Conservation (phyloP, 331 rosid genomes). For the Dryas integrifolia region DNA sequence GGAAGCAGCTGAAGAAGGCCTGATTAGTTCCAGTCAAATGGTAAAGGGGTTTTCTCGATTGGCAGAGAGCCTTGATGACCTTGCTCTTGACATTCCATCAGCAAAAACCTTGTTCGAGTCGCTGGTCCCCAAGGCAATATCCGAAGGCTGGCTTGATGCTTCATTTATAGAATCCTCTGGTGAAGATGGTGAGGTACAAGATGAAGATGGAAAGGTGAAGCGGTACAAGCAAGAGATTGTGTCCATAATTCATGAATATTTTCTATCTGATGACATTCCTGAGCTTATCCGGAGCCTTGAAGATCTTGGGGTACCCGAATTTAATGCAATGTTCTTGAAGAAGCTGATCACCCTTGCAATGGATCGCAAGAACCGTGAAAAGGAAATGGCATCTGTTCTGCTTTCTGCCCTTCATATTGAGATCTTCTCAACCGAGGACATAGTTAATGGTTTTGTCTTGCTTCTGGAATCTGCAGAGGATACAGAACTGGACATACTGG, state of each 20-base stretch:
- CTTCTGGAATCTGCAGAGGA: slow-evolving; percentile 94
- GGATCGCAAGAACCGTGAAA: slow-evolving; percentile 96
- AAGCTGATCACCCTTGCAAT: slow-evolving; percentile 85
- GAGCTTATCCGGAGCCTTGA: slow-evolving; percentile 87
- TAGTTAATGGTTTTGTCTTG: slow-evolving; percentile 77
- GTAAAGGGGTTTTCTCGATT: slow-evolving; percentile 86
- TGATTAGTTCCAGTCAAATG: slow-evolving; percentile 96
- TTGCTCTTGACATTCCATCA: slow-evolving; percentile 92
- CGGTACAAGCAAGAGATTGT: slow-evolving; percentile 79
- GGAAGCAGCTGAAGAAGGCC: slow-evolving; percentile 97
- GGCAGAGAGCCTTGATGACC: slow-evolving; percentile 94
- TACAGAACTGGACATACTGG: slow-evolving; percentile 85
- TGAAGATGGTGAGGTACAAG: slow-evolving; percentile 56
- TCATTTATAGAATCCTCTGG: slow-evolving; percentile 52
- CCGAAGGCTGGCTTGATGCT: slow-evolving; percentile 94
- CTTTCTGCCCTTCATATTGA: slow-evolving; percentile 95
- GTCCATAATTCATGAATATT: slow-evolving; percentile 86
- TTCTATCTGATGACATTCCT: slow-evolving; percentile 92
- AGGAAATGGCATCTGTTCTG: slow-evolving; percentile 99
- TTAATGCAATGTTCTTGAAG: slow-evolving; percentile 86
- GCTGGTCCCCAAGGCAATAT: slow-evolving; percentile 67
- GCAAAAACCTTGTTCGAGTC: slow-evolving; percentile 67
- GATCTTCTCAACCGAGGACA: slow-evolving; percentile 89
- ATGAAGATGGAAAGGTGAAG: slow-evolving; percentile 61
- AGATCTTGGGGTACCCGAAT: slow-evolving; percentile 77